Conservation (phyloP, 1,284 basidiomycete species). For the Phellopilus nigrolimitatus region DNA sequence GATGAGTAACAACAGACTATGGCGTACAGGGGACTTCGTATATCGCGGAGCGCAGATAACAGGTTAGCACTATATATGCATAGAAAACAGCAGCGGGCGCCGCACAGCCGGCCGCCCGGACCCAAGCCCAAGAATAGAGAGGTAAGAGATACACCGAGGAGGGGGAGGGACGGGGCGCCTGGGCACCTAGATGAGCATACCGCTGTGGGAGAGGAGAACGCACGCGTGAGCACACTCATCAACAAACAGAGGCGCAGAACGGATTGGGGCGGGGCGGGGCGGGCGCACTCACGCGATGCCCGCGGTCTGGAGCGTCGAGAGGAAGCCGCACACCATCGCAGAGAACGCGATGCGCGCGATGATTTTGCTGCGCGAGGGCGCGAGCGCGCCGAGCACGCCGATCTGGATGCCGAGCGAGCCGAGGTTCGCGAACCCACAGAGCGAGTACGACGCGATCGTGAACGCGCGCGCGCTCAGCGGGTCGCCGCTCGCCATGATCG, state of each 20-base stretch:
- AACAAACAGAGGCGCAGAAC: neutral
- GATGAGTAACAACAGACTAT: too few relatives aligned
- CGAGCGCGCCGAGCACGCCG: slow-evolving; percentile 67
- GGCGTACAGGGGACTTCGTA: too few relatives aligned
- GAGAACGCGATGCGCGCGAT: slow-evolving; percentile 37
- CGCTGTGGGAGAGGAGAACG: slow-evolving; percentile 5
- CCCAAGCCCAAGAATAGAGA: too few relatives aligned
- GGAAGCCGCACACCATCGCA: slow-evolving; percentile 32
- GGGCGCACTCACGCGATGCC: slow-evolving; percentile 21
- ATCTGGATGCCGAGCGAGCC: slow-evolving; percentile 87
- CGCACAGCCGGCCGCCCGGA: too few relatives aligned
- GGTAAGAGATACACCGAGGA: neutral
- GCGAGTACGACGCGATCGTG: slow-evolving; percentile 77
- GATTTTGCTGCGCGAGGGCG: slow-evolving; percentile 34
- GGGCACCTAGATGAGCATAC: slow-evolving; percentile 14
- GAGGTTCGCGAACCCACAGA: slow-evolving; percentile 89
- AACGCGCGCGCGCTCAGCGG: slow-evolving; percentile 69
- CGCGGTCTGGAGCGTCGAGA: slow-evolving; percentile 20
- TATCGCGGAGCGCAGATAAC: too few relatives aligned
- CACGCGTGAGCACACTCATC: slow-evolving; percentile 10
- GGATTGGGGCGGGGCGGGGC: neutral
- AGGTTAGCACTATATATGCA: too few relatives aligned
- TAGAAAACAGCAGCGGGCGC: too few relatives aligned
- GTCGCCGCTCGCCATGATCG: slow-evolving; percentile 42
- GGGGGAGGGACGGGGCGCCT: neutral